These are phyloP conservation scores for Cochlearia excelsa DNA, from an alignment of 345 rosid species.

Conservation along the genomic window DNA sequence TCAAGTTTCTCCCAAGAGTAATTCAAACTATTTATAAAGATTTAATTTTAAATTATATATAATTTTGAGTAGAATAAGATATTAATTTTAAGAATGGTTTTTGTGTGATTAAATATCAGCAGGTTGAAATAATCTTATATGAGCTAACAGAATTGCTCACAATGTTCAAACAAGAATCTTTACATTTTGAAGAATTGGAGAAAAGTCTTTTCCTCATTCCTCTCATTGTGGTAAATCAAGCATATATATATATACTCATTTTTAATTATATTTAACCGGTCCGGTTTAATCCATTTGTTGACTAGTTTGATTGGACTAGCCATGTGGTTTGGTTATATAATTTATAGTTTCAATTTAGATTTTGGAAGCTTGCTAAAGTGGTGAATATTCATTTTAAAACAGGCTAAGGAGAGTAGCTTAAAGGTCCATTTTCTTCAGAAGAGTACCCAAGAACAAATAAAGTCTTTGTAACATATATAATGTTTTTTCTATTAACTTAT, in stretches of 20 bases:
- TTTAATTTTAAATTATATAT: not conserved
- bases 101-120: constrained; percentile 22
- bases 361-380: not conserved
- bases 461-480: not conserved
- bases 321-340: not conserved
- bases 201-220: constrained; percentile 26
- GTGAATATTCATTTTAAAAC: constrained; percentile 18
- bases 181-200: constrained; percentile 45
- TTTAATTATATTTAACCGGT: not conserved
- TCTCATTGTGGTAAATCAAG: constrained; percentile 34
- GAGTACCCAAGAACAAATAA: constrained; percentile 8
- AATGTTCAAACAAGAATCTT: constrained; percentile 44
- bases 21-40: not conserved
- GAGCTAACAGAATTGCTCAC: constrained; percentile 47
- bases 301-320: too few relatives aligned
- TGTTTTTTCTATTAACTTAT: not conserved
- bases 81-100: constrained; percentile 1
- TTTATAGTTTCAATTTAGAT: not conserved
- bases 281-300: not conserved
- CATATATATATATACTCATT: not conserved
- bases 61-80: not conserved
- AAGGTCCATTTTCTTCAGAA: constrained; percentile 38
- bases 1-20: constrained; percentile 49
- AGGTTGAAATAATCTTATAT: constrained; percentile 55
- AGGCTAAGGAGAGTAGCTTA: constrained; percentile 40